These are phyloP conservation scores for Xylariaceae sp. DNA, from an alignment of 2,329 filamentous ascomycete genomes.

Conservation along the genomic window DNA sequence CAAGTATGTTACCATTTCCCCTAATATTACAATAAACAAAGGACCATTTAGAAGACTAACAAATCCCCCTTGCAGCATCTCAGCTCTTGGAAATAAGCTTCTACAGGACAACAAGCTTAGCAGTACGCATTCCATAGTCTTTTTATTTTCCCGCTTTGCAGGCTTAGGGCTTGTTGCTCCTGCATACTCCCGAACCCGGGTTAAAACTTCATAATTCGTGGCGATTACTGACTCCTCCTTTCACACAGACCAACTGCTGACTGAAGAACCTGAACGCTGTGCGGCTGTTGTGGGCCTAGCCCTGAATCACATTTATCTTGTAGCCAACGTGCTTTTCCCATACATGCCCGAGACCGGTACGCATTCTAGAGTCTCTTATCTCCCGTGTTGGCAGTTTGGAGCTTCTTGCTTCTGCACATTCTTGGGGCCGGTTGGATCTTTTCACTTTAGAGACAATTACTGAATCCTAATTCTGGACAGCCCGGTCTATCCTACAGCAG, in stretches of 20 bases:
- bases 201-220: too few relatives aligned
- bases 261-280: conserved; percentile 61
- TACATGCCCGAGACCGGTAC: conserved; percentile 77
- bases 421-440: too few relatives aligned
- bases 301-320: conserved; percentile 81
- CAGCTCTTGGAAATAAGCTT: conserved; percentile 53
- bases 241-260: conserved; percentile 53
- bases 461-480: conserved; percentile 18
- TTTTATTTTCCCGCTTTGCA: not conserved
- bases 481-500: conserved; percentile 73
- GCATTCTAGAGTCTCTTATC: too few relatives aligned
- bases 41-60: too few relatives aligned
- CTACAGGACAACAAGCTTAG: conserved; percentile 61
- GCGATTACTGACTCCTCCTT: too few relatives aligned
- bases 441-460: not conserved
- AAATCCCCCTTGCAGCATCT: conserved; percentile 28
- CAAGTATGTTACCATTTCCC: conserved; percentile 23
- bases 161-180: too few relatives aligned
- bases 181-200: too few relatives aligned
- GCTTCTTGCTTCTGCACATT: too few relatives aligned
- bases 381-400: too few relatives aligned
- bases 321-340: conserved; percentile 79
- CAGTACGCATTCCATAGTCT: conserved; percentile 37
- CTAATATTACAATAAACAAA: not conserved
- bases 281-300: conserved; percentile 74